phyloP scores from a whole-genome alignment of 257 asterid genomes.

The Capsicum baccatum region DNA sequence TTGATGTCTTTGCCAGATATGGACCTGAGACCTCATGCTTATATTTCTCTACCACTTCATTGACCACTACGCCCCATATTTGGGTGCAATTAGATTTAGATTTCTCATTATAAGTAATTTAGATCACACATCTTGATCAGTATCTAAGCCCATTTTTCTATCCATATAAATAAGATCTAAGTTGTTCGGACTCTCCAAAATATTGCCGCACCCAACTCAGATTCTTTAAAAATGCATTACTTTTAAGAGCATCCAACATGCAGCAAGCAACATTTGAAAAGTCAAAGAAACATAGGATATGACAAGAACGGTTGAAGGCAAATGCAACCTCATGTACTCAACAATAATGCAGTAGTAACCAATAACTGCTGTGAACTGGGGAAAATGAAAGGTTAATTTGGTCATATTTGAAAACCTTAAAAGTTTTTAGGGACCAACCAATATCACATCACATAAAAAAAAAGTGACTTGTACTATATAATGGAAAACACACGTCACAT shows the following conservation, averaged over 20 bases:
- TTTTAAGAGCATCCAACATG: background rate
- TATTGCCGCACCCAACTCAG: background rate
- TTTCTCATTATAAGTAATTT: background rate
- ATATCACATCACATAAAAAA: too few species aligned
- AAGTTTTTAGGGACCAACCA: too few species aligned
- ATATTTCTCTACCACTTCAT: background rate
- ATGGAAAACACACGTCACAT: too few species aligned
- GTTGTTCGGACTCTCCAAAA: background rate
- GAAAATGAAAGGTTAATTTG: too few species aligned
- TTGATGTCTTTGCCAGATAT: background rate
- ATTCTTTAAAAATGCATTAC: background rate
- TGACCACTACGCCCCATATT: background rate
- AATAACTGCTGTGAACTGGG: too few species aligned
- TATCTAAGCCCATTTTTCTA: too few species aligned
- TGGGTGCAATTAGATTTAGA: background rate
- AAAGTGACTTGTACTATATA: too few species aligned
- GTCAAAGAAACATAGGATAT: background rate
- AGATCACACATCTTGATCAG: background rate
- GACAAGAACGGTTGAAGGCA: background rate
- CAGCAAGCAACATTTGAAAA: background rate
- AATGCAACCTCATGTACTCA: background rate
- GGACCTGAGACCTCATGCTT: background rate
- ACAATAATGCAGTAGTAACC: too few species aligned
- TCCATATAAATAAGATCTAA: background rate
- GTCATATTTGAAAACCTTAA: too few species aligned